Conservation (phyloP, 176 grass and related monocot species). For the Juncus effusus region DNA sequence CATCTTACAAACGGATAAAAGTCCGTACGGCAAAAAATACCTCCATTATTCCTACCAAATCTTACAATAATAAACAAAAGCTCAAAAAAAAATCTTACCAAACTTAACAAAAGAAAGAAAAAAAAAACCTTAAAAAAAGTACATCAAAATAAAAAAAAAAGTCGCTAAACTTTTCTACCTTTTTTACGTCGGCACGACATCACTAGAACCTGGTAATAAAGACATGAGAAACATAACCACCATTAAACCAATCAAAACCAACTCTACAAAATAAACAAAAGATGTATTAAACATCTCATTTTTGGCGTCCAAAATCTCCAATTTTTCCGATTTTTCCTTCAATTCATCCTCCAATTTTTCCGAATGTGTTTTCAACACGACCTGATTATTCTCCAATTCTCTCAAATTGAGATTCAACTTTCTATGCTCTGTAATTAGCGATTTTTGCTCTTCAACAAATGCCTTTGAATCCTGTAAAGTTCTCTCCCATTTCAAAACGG, state of each 20-base stretch:
- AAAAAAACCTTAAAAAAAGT: slow-evolving; percentile 17
- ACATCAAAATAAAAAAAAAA: slow-evolving; percentile 22
- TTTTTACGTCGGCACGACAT: slow-evolving; percentile 62
- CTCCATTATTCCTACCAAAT: slow-evolving; percentile 34
- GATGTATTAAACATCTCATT: slow-evolving; percentile 46
- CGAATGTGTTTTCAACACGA: slow-evolving; percentile 33
- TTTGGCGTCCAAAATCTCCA: slow-evolving; percentile 50
- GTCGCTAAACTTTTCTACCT: neutral
- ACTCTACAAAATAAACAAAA: slow-evolving; percentile 49
- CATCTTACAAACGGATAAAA: slow-evolving; percentile 34
- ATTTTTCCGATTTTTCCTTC: slow-evolving; percentile 26
- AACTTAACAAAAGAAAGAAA: neutral
- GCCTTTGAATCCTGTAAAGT: slow-evolving; percentile 35
- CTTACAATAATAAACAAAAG: slow-evolving; percentile 16
- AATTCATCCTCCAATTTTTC: slow-evolving; percentile 45
- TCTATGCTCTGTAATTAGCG: slow-evolving; percentile 34
- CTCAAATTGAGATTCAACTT: slow-evolving; percentile 37
- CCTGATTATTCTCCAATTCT: slow-evolving; percentile 30
- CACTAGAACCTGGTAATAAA: slow-evolving; percentile 32
- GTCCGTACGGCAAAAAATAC: slow-evolving; percentile 19
- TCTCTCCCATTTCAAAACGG: slow-evolving; percentile 29
- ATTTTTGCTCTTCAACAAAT: slow-evolving; percentile 44
- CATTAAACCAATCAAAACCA: slow-evolving; percentile 48
- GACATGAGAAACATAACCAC: slow-evolving; percentile 45
- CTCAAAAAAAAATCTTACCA: slow-evolving; percentile 39